Evolutionary conservation across 1,284 basidiomycete species (phyloP), one percentile per base, ranked within the genome.

Genomic region (Earliella scabrosa): DNA sequence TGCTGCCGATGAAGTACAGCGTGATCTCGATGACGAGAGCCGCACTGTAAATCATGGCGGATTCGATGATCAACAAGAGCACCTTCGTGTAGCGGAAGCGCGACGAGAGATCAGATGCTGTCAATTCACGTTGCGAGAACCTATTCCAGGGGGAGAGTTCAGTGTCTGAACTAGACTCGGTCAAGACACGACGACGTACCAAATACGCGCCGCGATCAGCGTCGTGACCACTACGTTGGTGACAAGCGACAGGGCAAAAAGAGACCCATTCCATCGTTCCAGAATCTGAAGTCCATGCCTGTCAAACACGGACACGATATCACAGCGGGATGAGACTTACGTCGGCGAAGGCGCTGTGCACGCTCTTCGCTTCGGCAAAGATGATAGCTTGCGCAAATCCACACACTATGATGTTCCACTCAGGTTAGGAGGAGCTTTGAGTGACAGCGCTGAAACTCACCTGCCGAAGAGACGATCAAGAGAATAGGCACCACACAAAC

Each of bases 31-130:
- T 72, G 44, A 75, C 61, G 47, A 75, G 63, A 11, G 75, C 73
- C 32, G 71, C 65, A 32, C 72, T 74, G 61, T 77, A 77, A 16
- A 77, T 71, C 63, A 73, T 71, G 7, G 73, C 75, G 31, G 72
- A 74, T 58, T 77, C 75, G 63, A 77, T 69, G 51, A 77, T 65
- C 41, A 75, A 66, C n/a, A 71, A 54, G 35, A 75, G 68, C 8
- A 74, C 63, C 27, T 67, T 62, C 50, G 68, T 70, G 63, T 73
- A 74, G 16, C 68, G 62, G 62, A 73, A 71, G 29, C 56, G 50
- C 16, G 36, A 41, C 21, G 47, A 50, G 11, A 45, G 21, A 24
- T 20, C 34, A 32, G 47, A 54, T 11, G 63, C 64, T 31, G 60
- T 64, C 29, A 24, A 44, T 35, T 65, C 39, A 18, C 69, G 65